These are phyloP conservation scores for Cavenderia fasciculata DNA, from an alignment of 78 protist genomes.

Conservation along the genomic window DNA sequence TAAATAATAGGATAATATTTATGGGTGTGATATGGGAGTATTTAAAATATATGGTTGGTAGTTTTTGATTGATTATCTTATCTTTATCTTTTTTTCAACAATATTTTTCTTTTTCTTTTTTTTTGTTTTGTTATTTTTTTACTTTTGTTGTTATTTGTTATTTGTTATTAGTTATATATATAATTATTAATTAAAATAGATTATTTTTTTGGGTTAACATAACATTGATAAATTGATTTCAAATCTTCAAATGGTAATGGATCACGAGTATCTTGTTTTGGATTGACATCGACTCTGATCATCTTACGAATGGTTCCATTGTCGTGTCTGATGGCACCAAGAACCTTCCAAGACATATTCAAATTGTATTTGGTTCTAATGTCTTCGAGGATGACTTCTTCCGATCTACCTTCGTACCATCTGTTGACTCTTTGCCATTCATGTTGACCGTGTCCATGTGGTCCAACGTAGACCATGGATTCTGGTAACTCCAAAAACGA, in stretches of 20 bases:
- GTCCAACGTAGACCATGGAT: conserved; percentile 25
- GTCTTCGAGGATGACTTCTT: conserved; percentile 29
- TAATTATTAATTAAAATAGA: too few species aligned
- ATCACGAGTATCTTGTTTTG: background rate
- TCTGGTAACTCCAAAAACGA: conserved; percentile 67
- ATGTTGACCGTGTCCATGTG: conserved; percentile 54
- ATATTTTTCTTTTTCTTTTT: too few species aligned
- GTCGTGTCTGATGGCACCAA: conserved; percentile 59
- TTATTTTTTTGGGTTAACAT: too few species aligned
- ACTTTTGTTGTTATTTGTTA: too few species aligned
- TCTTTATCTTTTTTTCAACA: too few species aligned
- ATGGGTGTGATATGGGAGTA: too few species aligned
- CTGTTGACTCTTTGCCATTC: background rate
- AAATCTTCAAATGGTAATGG: background rate
- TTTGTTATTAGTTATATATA: too few species aligned
- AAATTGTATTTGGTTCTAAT: conserved; percentile 7
- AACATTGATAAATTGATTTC: background rate
- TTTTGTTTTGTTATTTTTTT: too few species aligned
- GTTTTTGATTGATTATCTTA: too few species aligned
- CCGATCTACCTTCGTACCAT: conserved; percentile 48
- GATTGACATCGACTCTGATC: conserved; percentile 69
- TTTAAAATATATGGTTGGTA: too few species aligned
- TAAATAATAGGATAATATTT: too few species aligned
- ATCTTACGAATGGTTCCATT: conserved; percentile 60
- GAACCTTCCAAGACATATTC: conserved; percentile 60